Conservation (phyloP, 257 asterid species). For the Nicotiana benthamiana region DNA sequence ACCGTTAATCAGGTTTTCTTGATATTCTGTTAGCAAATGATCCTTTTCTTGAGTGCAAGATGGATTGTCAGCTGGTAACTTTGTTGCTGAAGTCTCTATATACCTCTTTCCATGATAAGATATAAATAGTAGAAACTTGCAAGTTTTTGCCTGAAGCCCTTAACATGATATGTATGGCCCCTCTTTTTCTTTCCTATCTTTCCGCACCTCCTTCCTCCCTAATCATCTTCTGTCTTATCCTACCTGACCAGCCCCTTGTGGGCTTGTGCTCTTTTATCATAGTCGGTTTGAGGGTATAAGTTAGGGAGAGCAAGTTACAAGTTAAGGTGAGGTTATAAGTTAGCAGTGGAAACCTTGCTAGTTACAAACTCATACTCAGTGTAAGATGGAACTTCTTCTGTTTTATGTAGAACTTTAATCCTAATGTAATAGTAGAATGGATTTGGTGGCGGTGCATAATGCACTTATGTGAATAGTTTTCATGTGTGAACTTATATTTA, state of each 20-base stretch:
- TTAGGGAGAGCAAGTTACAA: background rate
- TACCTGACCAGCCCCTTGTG: background rate
- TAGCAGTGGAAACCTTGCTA: background rate
- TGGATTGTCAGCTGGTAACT: background rate
- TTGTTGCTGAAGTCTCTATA: background rate
- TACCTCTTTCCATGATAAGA: background rate
- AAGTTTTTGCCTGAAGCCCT: background rate
- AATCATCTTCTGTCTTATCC: background rate
- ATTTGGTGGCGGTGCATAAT: background rate
- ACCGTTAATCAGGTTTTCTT: background rate
- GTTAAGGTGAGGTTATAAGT: background rate
- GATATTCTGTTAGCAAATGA: background rate
- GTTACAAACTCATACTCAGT: background rate
- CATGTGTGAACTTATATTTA: background rate
- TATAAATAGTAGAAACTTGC: background rate
- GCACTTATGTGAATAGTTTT: background rate
- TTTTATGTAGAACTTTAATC: background rate
- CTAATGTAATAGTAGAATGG: background rate
- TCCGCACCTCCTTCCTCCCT: background rate
- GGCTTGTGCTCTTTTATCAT: background rate
- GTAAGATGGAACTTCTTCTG: background rate
- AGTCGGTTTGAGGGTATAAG: background rate
- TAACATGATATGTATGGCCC: constrained; percentile 3
- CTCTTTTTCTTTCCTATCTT: constrained; percentile 1
- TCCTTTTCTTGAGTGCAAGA: background rate